Conservation (phyloP, 352 stramenopile species). For the Albugo candida region DNA sequence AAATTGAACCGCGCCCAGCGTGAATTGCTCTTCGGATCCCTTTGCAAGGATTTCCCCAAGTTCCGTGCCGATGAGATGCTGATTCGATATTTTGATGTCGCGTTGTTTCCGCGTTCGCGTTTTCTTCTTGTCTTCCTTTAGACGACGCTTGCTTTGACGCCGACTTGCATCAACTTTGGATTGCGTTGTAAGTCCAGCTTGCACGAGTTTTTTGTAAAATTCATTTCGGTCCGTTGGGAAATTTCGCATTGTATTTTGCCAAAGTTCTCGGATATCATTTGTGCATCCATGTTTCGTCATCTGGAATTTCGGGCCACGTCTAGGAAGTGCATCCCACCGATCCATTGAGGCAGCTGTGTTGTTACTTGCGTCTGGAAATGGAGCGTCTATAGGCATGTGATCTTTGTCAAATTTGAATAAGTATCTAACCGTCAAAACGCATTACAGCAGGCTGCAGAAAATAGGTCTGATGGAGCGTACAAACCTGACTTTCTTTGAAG, state of each 20-base stretch:
- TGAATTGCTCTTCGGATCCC: conserved; percentile 46
- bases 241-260: conserved; percentile 46
- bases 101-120: conserved; percentile 71
- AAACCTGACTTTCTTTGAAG: conserved; percentile 65
- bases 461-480: neutral
- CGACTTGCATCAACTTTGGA: conserved; percentile 65
- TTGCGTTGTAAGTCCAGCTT: conserved; percentile 61
- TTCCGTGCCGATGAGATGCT: conserved; percentile 73
- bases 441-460: neutral
- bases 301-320: conserved; percentile 47
- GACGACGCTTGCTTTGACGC: conserved; percentile 51
- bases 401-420: conserved; percentile 76
- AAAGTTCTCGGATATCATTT: conserved; percentile 72
- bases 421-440: conserved; percentile 15
- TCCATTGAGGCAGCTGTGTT: conserved; percentile 30
- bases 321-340: conserved; percentile 50
- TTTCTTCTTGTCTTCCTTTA: conserved; percentile 54
- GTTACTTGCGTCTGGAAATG: conserved; percentile 49
- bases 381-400: conserved; percentile 51
- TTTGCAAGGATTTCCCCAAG: conserved; percentile 68
- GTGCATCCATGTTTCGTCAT: conserved; percentile 69
- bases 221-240: conserved; percentile 56
- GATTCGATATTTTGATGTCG: conserved; percentile 80
- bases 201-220: conserved; percentile 64
- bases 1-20: conserved; percentile 63